These are phyloP conservation scores for Nicotiana knightiana DNA, from an alignment of 257 asterid species.

Conservation along the genomic window DNA sequence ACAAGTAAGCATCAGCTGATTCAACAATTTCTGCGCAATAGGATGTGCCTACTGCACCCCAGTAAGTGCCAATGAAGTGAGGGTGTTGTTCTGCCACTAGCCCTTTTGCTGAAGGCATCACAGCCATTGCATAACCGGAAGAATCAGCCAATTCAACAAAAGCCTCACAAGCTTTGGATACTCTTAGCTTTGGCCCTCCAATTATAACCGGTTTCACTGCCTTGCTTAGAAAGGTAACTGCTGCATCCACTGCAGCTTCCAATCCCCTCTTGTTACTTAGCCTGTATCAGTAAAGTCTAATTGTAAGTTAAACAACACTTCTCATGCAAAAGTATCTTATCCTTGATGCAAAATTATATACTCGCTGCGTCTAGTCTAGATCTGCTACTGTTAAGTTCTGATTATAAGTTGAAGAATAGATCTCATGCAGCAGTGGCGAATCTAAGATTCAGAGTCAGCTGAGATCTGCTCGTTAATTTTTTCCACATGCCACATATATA, in stretches of 20 bases:
- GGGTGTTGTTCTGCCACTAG: constrained; percentile 69
- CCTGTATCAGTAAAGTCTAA: constrained; percentile 20
- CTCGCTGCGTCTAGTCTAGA: too few relatives aligned
- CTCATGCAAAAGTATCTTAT: too few relatives aligned
- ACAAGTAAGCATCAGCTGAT: constrained; percentile 69
- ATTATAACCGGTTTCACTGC: constrained; percentile 72
- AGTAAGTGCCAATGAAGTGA: constrained; percentile 73
- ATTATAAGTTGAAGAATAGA: neutral
- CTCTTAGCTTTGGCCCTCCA: constrained; percentile 78
- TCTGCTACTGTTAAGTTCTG: too few relatives aligned
- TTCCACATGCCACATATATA: neutral
- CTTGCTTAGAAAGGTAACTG: constrained; percentile 62
- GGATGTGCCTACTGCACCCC: constrained; percentile 77
- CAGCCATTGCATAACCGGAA: constrained; percentile 50
- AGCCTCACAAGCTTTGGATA: constrained; percentile 43
- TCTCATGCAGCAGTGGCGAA: neutral
- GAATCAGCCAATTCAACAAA: constrained; percentile 63
- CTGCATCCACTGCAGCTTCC: constrained; percentile 69
- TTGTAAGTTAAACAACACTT: neutral
- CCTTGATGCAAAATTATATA: too few relatives aligned
- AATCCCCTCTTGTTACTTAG: constrained; percentile 60
- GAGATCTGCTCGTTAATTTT: neutral
- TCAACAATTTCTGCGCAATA: constrained; percentile 85
- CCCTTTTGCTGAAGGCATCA: constrained; percentile 90
- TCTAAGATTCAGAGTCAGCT: neutral